A percentile compares a stretch with the other conserved stretches of the same genome.
These are phyloP conservation scores for Salvia splendens DNA, from an alignment of 257 asterid genomes.

Conservation along the genomic window DNA sequence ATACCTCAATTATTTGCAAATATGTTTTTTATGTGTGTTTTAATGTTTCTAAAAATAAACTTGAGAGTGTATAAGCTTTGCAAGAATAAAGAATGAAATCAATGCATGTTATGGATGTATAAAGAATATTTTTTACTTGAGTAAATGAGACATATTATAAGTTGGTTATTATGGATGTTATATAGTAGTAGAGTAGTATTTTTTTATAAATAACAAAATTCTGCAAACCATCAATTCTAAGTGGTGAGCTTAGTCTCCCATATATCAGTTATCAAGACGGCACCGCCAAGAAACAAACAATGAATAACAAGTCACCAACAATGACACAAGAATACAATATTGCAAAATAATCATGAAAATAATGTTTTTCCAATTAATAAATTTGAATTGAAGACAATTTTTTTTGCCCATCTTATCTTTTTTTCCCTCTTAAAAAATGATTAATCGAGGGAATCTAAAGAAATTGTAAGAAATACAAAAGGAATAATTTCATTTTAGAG, in stretches of 20 bases:
- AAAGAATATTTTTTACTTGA: not conserved
- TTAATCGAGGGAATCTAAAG: conserved; percentile 8
- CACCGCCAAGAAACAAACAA: no score
- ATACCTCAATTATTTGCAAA: not conserved
- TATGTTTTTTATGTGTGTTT: not conserved
- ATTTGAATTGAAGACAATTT: conserved; percentile 2
- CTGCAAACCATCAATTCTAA: no score
- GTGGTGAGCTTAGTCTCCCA: no score
- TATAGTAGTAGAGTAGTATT: not conserved
- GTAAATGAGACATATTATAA: not conserved
- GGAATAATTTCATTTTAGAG: conserved; percentile 23
- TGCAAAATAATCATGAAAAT: not conserved
- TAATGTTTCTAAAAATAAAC: not conserved
- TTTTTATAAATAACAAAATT: no score
- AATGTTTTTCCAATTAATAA: conserved; percentile 18
- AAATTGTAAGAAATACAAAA: not conserved
- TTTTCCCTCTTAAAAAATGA: not conserved
- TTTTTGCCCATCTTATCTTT: not conserved
- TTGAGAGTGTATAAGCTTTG: not conserved
- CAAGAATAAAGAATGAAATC: no score
- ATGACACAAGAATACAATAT: no score
- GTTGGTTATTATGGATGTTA: not conserved
- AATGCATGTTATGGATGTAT: not conserved
- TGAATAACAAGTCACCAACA: no score
- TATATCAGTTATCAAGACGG: no score